phyloP scores from a whole-genome alignment of 345 rosid species.

The Linum tenue region DNA sequence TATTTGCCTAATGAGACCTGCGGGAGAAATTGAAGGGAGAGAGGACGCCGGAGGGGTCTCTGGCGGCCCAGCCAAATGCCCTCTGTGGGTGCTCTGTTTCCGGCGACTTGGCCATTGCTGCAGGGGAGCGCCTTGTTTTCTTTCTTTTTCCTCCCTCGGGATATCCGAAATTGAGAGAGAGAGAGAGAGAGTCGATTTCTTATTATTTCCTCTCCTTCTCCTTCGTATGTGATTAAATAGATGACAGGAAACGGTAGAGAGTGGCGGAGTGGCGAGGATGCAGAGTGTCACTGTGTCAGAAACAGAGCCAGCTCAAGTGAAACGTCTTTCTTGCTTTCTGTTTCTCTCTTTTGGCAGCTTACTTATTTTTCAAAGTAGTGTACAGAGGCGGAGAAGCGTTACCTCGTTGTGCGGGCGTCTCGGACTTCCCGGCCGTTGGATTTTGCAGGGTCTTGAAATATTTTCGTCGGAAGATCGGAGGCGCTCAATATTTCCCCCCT shows the following conservation, averaged over 20 bases:
- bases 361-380: no score
- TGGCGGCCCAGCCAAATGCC: conserved; percentile 80
- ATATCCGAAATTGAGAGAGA: no score
- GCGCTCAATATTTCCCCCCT: conserved; percentile 25
- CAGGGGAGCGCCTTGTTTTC: no score
- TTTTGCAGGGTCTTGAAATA: conserved; percentile 78
- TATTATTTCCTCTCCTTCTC: no score
- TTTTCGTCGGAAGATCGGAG: conserved; percentile 50
- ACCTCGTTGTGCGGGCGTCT: conserved; percentile 87
- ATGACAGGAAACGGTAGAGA: no score
- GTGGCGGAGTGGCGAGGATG: no score
- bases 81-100: conserved; percentile 58
- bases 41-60: conserved; percentile 53
- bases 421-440: conserved; percentile 95
- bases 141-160: conserved; percentile 8
- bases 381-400: conserved; percentile 4
- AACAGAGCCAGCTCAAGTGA: no score
- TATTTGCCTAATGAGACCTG: conserved; percentile 31
- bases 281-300: no score
- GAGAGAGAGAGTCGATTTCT: background rate
- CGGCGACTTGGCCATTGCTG: conserved; percentile 40
- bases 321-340: no score
- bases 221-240: background rate
- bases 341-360: no score
- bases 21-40: conserved; percentile 78